These are phyloP conservation scores for Xylaria sp. DNA, from an alignment of 2,329 filamentous ascomycete genomes.

Conservation along the genomic window DNA sequence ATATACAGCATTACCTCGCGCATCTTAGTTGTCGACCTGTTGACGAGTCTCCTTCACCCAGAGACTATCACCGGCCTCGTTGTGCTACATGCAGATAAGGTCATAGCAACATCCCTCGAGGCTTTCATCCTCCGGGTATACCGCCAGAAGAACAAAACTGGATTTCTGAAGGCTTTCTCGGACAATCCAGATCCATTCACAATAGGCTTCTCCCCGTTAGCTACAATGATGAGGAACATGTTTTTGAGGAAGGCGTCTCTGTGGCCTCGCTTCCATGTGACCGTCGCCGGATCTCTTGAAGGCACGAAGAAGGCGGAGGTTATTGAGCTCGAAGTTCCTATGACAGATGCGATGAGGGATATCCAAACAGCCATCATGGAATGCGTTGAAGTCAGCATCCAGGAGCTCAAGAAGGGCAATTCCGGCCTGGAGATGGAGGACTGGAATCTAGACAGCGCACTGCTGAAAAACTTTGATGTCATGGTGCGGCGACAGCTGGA, in stretches of 20 bases:
- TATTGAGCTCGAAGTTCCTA: slow-evolving; percentile 92
- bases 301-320: slow-evolving; percentile 93
- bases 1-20: slow-evolving; percentile 96
- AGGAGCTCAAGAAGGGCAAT: slow-evolving; percentile 90
- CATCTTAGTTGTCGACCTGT: slow-evolving; percentile 89
- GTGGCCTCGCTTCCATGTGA: slow-evolving; percentile 92
- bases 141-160: slow-evolving; percentile 88
- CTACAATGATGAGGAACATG: slow-evolving; percentile 88
- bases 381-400: slow-evolving; percentile 92
- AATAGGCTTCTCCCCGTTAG: slow-evolving; percentile 82
- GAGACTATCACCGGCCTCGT: slow-evolving; percentile 86
- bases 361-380: slow-evolving; percentile 96
- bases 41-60: slow-evolving; percentile 81
- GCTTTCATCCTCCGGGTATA: slow-evolving; percentile 95
- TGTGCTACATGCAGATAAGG: slow-evolving; percentile 84
- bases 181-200: slow-evolving; percentile 92
- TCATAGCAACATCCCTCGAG: slow-evolving; percentile 84
- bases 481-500: slow-evolving; percentile 88
- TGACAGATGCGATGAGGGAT: slow-evolving; percentile 90
- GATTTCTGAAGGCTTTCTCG: slow-evolving; percentile 95
- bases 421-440: slow-evolving; percentile 91
- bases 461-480: slow-evolving; percentile 90
- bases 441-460: slow-evolving; percentile 91
- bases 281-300: slow-evolving; percentile 86
- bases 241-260: slow-evolving; percentile 87